Conservation (phyloP, 108 stramenopile genomes). For the Cylindrotheca closterium region DNA sequence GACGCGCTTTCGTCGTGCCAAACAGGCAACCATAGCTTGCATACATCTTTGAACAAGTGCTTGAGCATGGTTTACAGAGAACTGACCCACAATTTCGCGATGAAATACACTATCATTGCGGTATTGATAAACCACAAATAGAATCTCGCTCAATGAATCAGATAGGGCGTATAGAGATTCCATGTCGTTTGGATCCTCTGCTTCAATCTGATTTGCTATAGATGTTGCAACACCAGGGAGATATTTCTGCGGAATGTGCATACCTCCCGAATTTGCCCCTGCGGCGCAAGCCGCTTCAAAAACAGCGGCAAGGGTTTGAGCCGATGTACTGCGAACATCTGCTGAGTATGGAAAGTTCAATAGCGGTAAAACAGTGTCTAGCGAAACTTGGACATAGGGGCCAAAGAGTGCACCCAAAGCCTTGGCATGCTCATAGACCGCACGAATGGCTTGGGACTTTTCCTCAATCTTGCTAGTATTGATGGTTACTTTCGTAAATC, state of each 20-base stretch:
- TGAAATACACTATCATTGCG: constrained; percentile 24
- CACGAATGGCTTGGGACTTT: constrained; percentile 64
- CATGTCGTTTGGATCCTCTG: constrained; percentile 61
- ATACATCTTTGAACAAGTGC: constrained; percentile 49
- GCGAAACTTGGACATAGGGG: constrained; percentile 47
- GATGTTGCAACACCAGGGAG: constrained; percentile 40
- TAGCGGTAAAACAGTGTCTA: constrained; percentile 60
- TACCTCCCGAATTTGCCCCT: constrained; percentile 42
- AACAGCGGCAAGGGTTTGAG: constrained; percentile 71
- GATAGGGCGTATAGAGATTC: constrained; percentile 68
- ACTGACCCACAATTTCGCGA: constrained; percentile 22
- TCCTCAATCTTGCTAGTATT: constrained; percentile 77
- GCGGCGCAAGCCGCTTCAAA: constrained; percentile 70
- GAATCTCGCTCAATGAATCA: constrained; percentile 76
- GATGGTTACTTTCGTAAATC: constrained; percentile 70
- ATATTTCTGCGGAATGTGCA: constrained; percentile 31
- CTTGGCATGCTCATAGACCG: constrained; percentile 72
- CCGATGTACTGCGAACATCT: constrained; percentile 70
- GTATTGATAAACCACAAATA: constrained; percentile 47
- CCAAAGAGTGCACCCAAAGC: constrained; percentile 65
- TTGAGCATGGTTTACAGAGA: constrained; percentile 42
- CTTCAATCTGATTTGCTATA: constrained; percentile 55
- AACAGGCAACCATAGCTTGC: constrained; percentile 53
- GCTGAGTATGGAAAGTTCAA: constrained; percentile 69
- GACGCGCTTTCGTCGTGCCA: constrained; percentile 54